A percentile compares a stretch with the other conserved stretches of the same genome.
Evolutionary conservation across 345 rosid species (phyloP).

Genomic region (Lumnitzera littorea): DNA sequence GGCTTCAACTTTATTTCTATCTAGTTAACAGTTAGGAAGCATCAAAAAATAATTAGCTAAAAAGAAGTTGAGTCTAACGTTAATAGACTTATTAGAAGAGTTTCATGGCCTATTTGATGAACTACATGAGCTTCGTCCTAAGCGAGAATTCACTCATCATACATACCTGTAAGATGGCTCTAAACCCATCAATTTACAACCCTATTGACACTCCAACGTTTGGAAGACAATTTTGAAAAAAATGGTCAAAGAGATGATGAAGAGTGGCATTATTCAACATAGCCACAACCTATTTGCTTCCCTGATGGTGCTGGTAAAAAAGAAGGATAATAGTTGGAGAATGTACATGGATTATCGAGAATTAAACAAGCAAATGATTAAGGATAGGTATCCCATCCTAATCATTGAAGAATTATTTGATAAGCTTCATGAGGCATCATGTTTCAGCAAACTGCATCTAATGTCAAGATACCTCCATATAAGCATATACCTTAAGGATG

Average conservation of each 20-base stretch:
- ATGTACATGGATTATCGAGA: neutral
- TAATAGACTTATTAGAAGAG: too few relatives aligned
- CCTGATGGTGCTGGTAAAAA: neutral
- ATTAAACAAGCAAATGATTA: neutral
- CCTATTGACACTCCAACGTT: neutral
- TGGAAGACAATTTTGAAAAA: neutral
- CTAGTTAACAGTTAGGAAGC: too few relatives aligned
- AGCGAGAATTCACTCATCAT: neutral
- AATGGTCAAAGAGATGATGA: neutral
- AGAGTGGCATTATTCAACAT: neutral
- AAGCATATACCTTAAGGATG: neutral
- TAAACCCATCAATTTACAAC: neutral
- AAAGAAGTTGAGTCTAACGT: too few relatives aligned
- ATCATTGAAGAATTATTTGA: neutral
- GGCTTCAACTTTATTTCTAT: too few relatives aligned
- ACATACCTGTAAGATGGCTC: neutral
- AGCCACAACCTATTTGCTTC: neutral
- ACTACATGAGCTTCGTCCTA: neutral
- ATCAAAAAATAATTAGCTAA: too few relatives aligned
- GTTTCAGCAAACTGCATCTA: neutral
- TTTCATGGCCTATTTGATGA: neutral
- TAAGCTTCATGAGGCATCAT: neutral
- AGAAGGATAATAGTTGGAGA: constrained; percentile 2
- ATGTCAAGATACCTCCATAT: neutral
- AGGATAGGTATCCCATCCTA: neutral